Evolutionary conservation across 441 rosid genomes (phyloP), one percentile per base, ranked within the genome.

Genomic region (Aleurites moluccanus): DNA sequence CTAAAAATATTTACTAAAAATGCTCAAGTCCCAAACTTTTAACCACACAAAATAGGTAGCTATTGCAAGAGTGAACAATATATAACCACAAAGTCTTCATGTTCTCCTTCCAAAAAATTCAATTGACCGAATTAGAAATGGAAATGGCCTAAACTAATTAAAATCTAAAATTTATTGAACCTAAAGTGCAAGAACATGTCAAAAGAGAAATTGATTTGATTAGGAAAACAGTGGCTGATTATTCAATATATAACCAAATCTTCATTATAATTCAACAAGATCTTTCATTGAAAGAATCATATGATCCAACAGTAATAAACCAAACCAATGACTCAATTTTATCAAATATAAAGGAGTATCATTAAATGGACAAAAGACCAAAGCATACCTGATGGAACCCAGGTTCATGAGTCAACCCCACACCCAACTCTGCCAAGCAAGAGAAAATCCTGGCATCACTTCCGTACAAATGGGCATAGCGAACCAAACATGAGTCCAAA

Each of bases 381-480:
- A 42, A 18, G 9, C 10, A 50, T 47, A 75, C 98, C 99, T 92
- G 98, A 86, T 95, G 99, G 77, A 95, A 95, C 10, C 98, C 99
- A 50, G 92, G 89, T 77, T 95, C 97, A 73, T 81, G 97, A 59
- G 96, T 95, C 75, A 95, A 81, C 2, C 87, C 86, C 11, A 91
- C 93, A 69, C 99, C 98, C 69, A 95, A 81, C 83, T 94, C 97
- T n/a, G 89, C 94, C 78, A 95, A 70, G 84, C 96, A 92, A 16
- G 99, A 89, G 83, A 86, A 95, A 76, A 95, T 71, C 86, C 98
- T 86, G 1, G 89, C 84, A 69, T 92, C 98, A 25, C 97, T 91
- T 3, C 98, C 97, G 76, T 91, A 95, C 84, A 92, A 80, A 75
- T 92, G 96, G 0, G 89, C 77, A 59, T 92, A 92, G 68, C 94